Conservation (phyloP, 148 eudicot genomes). For the Heliamphora exappendiculata region DNA sequence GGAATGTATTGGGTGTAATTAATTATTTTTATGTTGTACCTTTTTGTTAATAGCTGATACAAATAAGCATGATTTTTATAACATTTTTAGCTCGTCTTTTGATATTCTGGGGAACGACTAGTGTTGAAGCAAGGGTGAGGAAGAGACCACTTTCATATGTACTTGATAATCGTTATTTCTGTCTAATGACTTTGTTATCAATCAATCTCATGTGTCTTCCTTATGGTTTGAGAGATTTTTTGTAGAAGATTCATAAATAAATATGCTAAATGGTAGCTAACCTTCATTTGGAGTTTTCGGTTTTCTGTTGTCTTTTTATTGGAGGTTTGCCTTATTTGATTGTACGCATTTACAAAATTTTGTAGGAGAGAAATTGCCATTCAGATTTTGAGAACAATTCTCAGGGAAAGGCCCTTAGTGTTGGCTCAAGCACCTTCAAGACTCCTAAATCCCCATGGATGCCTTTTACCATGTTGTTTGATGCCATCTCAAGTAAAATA, state of each 20-base stretch:
- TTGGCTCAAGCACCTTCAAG: conserved; percentile 21
- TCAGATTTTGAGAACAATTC: conserved; percentile 1
- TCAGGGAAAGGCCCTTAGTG: conserved; percentile 8
- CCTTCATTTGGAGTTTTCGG: not conserved
- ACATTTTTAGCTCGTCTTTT: not conserved
- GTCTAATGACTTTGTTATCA: not conserved
- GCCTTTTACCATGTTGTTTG: conserved; percentile 34
- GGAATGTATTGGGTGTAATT: not conserved
- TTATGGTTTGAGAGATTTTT: not conserved
- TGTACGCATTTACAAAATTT: not conserved
- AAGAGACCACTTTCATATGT: not conserved
- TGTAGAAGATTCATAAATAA: not conserved
- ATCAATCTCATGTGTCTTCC: not conserved
- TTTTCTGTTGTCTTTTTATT: not conserved
- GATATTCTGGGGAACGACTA: not conserved
- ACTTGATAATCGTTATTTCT: not conserved
- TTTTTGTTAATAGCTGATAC: not conserved
- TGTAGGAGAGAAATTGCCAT: conserved; percentile 8
- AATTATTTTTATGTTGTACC: not conserved
- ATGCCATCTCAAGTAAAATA: conserved; percentile 26
- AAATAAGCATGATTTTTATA: not conserved
- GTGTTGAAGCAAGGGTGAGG: not conserved
- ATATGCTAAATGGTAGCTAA: not conserved
- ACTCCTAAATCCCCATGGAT: conserved; percentile 33
- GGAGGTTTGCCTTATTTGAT: not conserved